Evolutionary conservation across 2,329 filamentous ascomycete genomes (phyloP), one percentile per base, ranked within the genome.

Genomic region (Rutstroemia sp.): DNA sequence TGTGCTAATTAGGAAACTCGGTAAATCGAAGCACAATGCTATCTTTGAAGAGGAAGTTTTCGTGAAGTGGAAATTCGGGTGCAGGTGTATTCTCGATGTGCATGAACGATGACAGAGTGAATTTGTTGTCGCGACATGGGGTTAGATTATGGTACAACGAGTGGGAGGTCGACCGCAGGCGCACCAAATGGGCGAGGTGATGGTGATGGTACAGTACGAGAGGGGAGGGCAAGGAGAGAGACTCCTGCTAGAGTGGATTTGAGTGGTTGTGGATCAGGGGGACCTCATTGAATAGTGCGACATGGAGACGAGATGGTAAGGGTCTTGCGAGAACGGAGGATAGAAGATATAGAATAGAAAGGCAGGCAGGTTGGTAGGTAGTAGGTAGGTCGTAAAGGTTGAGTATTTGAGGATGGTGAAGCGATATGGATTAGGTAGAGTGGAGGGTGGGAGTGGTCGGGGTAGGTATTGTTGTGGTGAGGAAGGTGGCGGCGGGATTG

Each of bases 191-290:
- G 47, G 41, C 34, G 30, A 52, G 21, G 34, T 21, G 67, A 25
- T 72, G 21, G 34, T 21, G 67, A 25, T 72, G 57, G 58, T 73
- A 73, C 39, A 23, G 25, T 21, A 39, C 30, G 27, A 48, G 30
- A 34, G 30, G 12, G 30, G 30, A 4, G 30, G 14, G 19, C 23
- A 48, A 30, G 41, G 38, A 44, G 16, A 54, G 34, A 16, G 27
- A 48, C 12, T 30, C 30, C 51, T 48, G 41, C 23, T 41, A 19
- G 34, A 48, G 51, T 54, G 51, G 51, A 48, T 53, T 54, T 30
- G 34, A 12, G 23, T n/a, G 16, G 30, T n/a, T 48, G 47, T 54
- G 44, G 34, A 48, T 54, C 42, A 54, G 51, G 51, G 51, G 42
- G 14, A 48, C n/a, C 23, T 54, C 4, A 30, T 54, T 39, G 51